Base-by-base conservation (phyloP, 208 protist genomes). In the Trypanosoma conorhini region DNA sequence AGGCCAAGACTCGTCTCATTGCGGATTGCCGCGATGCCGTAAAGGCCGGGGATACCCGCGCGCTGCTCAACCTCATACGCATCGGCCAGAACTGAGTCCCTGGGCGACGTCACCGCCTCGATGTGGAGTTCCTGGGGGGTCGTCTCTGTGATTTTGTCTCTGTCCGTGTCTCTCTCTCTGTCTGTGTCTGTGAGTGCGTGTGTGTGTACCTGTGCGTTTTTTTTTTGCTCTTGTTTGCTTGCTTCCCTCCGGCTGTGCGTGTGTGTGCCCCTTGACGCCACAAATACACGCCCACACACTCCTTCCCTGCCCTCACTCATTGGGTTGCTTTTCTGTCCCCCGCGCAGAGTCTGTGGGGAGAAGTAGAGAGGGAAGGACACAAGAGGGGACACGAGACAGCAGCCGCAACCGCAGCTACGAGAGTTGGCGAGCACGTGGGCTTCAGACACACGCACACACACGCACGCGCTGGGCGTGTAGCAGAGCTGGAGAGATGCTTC, bases 61-160 rank as follows among this genome's bases (percentile, higher is more conserved):
- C 73, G 10, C 70, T 98, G 7, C 67, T 97, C n/a, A 86, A 93
- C 46, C 88, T 98, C 57, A 94, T 98, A 50, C 78, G 80, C 19
- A 82, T 67, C 5, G 93, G 93, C 17, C 69, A 66, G 28, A 57
- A 44, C 1, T 70, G 55, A 59, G 8, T 46, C 42, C 42, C 8
- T 46, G 22, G 31, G 26, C 3, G 26, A 57, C 31, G 12, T 5
- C 26, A 30, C 10, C 21, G 13, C 26, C 31, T 38, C 7, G 33
- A 7, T 52, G 48, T 52, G n/a, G 1, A 52, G 1, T 52, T 52
- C 15, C 1, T 5, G 48, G 48, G 10, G 8, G 31, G 17, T 51
- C 9, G 2, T 51, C 9, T 51, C 15, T 51, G 19, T 22, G 3
- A 3, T n/a, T n/a, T 51, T 51, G 19, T 51, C 42, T 48, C 42